Evolutionary conservation across 2,329 filamentous ascomycete genomes (phyloP), one percentile per base, ranked within the genome.

Genomic region (Alternaria novae-zelandiae): DNA sequence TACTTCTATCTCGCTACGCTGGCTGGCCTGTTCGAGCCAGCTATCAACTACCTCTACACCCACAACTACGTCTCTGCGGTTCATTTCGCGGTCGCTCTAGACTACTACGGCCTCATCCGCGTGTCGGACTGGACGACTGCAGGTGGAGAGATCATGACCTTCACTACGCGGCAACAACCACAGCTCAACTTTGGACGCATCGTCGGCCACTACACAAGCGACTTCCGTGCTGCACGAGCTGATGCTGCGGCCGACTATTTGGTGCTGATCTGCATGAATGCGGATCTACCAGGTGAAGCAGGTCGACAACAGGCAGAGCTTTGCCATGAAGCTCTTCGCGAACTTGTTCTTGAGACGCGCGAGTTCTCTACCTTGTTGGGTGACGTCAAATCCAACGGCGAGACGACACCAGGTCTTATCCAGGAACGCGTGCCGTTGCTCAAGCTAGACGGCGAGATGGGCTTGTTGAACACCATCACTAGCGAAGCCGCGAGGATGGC

Each of bases 171-270:
- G 70, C 87, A 88, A 67, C 85, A 88, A 67, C 86, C 94, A 6
- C 94, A 97, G 78, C 90, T 99, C 81, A 97, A 96, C 84, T 98
- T 98, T 81, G 94, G 93, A 47, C 91, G 92, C 63, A 92, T 98
- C 85, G 86, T 98, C 65, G 96, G 95, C 44, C 93, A 96, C 79
- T 99, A 99, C 83, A 99, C 96, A 5, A 89, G 91, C 57, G 94
- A 97, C 80, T 99, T 99, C 87, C 91, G 96, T 56, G 93, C 93
- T 28, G 94, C 94, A 20, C 90, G 96, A 74, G 91, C 94, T 7
- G 91, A 92, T 61, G 92, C 93, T 32, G 96, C 96, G 3, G 92
- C 97, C 17, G 96, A 99, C 79, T 99, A 99, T 79, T 88, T 99
- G 51, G 88, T 90, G 6, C 83, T 99, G 61, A 94, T 99, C 74